Evolutionary conservation across 1,284 basidiomycete species (phyloP), one percentile per base, ranked within the genome.

Genomic region (Singerocomus rubriflavus): DNA sequence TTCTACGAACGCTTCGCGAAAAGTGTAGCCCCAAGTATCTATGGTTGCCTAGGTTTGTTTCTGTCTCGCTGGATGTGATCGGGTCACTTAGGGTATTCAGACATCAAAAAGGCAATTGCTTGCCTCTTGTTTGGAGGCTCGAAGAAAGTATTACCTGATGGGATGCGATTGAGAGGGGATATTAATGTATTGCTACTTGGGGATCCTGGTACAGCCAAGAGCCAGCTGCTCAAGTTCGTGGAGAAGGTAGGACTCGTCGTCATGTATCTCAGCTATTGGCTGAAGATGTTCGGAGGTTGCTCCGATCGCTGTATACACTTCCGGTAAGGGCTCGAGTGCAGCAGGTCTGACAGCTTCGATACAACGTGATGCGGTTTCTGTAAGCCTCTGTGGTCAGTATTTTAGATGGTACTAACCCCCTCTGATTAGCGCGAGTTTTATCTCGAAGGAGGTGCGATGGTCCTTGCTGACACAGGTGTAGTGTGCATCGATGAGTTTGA

Each of bases 401-500:
- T 7, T 37, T 35, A 31, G 2, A 30, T 13, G 36, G 50, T 21
- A 31, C 51, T 56, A 42, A 54, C 35, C 27, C 29, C 14, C 29
- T 25, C 39, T 46, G 10, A 30, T 37, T 59, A 96, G 93, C 84
- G 97, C 41, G 97, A 99, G 68, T 99, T 99, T 69, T 99, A 96
- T 71, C 82, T 99, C 9, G 97, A 99, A 76, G 97, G 97, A 6
- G 97, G 97, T 27, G 97, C 97, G 1, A 99, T 99, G 97, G 97
- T 99, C 9, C 81, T 99, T 29, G 97, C 97, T 0, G 97, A 99
- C 66, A 94, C 93, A 5, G 97, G 97, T 27, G 95, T 99, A 13
- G 97, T 99, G 17, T 99, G 97, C 67, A 99, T 99, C 64, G 97
- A 99, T 66, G 97, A 99, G 70, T 99, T 99, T 63, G 97, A 99